Evolutionary conservation across 306 rosid genomes (phyloP), one percentile per base, ranked within the genome.

Genomic region (Canavalia ensiformis): DNA sequence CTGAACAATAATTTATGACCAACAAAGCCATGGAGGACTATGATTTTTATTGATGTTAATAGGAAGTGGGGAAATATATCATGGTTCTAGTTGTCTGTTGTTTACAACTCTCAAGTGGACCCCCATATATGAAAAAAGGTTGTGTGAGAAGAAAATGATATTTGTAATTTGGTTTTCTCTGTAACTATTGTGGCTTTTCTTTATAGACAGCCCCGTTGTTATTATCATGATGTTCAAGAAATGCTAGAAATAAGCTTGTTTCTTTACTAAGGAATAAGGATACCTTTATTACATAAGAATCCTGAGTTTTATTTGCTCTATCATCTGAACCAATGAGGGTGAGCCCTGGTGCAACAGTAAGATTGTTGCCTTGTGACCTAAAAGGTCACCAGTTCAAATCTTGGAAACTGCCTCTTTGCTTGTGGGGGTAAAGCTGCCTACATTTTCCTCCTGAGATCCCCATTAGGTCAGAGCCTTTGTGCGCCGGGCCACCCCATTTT

Each of bases 241-340:
- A 12, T 58, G 47, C 72, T 2, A 62, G 54, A 42, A 28, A n/a
- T 72, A 9, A 69, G 52, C 10, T 44, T 75, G 42, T 67, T 58
- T 12, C 50, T 18, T 25, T 11, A 54, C 45, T 25, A 30, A 5
- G 29, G 30, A 39, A 59, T 25, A 30, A 5, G 29, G 30, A 39
- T 69, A 68, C 18, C 47, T n/a, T 50, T 78, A 45, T 71, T 65
- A 31, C 60, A 44, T 47, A 47, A 74, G 62, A 66, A 65, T 73
- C 74, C 11, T 9, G 35, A 84, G 25, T 71, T 59, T 63, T 57
- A 30, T 68, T 79, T 83, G 72, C 68, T 75, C 8, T 44, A 33
- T 79, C 42, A 65, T 83, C 51, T n/a, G 51, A 41, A 65, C 7
- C 12, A 10, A 66, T 11, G 30, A 5, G 47, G 35, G 13, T 66